Conservation (phyloP, 83 land plant genomes). For the Diphasiastrum complanatum region DNA sequence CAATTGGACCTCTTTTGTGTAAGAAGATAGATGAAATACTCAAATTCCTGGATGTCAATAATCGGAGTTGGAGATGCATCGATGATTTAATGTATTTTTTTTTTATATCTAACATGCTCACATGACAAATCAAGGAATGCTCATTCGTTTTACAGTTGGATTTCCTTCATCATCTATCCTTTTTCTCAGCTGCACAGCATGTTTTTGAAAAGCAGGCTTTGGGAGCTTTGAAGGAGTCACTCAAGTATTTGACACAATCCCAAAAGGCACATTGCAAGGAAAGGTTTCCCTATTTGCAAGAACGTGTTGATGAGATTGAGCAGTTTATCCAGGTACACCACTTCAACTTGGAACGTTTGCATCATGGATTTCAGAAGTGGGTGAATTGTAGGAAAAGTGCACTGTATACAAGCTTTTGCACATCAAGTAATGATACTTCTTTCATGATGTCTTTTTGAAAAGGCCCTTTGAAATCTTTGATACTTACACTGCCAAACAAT, state of each 20-base stretch:
- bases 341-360: background rate
- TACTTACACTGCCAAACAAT: no score
- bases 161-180: background rate
- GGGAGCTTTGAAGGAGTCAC: conserved; percentile 35
- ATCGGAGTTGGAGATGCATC: background rate
- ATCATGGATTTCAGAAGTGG: no score
- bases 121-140: background rate
- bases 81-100: background rate
- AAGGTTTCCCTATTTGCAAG: conserved; percentile 22
- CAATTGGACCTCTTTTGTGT: no score
- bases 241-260: conserved; percentile 26
- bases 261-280: conserved; percentile 15
- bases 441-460: no score
- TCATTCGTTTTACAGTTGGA: background rate
- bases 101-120: background rate
- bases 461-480: no score
- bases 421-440: no score
- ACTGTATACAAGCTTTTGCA: no score
- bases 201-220: conserved; percentile 18
- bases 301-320: conserved; percentile 29
- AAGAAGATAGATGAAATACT: background rate
- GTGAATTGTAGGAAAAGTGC: no score
- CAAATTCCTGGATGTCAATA: background rate
- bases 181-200: background rate
- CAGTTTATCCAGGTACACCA: conserved; percentile 30